phyloP scores from a whole-genome alignment of 2,329 filamentous ascomycete genomes.

The Fusarium udum region DNA sequence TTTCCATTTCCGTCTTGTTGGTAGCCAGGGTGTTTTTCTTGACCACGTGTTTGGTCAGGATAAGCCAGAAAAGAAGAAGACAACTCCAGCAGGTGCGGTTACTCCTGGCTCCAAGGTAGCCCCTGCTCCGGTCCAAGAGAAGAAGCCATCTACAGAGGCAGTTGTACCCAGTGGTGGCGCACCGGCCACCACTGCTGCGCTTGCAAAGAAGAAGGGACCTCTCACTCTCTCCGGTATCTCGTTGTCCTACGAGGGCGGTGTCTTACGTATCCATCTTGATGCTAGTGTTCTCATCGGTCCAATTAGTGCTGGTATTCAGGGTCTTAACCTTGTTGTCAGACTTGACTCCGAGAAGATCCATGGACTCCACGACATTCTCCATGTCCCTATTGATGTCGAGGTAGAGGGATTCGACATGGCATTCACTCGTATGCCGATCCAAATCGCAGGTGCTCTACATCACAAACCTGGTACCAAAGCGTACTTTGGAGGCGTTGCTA shows the following conservation, averaged over 20 bases:
- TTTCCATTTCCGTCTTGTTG: not conserved
- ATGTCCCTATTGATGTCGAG: rapidly evolving
- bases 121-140: rapidly evolving
- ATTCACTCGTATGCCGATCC: rapidly evolving
- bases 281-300: not conserved
- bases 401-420: rapidly evolving
- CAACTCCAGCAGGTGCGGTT: rapidly evolving
- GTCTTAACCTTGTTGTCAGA: rapidly evolving
- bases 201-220: not conserved
- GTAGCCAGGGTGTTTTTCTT: not conserved
- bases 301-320: not conserved
- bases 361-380: rapidly evolving
- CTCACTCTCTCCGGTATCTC: not conserved
- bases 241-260: rapidly evolving
- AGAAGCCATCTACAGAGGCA: rapidly evolving
- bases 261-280: not conserved
- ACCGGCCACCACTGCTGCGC: rapidly evolving
- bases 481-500: not conserved
- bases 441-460: not conserved
- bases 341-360: not conserved
- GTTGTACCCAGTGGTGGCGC: rapidly evolving
- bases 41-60: not conserved
- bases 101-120: rapidly evolving
- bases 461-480: not conserved
- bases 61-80: rapidly evolving